phyloP scores from a whole-genome alignment of 163 green algal genomes.

The Picocystis sp. region DNA sequence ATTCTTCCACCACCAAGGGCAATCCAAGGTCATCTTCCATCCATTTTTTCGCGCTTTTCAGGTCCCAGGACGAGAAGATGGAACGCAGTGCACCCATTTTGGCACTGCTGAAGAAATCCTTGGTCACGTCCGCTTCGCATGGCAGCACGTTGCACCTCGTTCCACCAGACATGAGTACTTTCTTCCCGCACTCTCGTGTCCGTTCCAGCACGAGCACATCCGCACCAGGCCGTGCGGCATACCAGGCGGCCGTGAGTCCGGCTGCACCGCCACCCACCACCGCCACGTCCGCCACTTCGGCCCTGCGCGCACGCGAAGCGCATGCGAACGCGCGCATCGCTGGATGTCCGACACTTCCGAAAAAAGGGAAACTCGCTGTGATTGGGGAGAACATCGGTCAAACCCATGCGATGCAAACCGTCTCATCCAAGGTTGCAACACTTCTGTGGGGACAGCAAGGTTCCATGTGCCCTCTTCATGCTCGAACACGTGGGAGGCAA shows the following conservation, averaged over 20 bases:
- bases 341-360: too few relatives aligned
- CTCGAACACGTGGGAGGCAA: too few relatives aligned
- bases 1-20: conserved; percentile 42
- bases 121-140: conserved; percentile 23
- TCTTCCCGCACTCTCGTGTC: conserved; percentile 52
- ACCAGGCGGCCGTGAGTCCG: conserved; percentile 59
- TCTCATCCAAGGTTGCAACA: too few relatives aligned
- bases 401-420: too few relatives aligned
- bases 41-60: conserved; percentile 32
- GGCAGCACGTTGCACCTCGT: conserved; percentile 76
- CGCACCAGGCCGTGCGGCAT: conserved; percentile 36
- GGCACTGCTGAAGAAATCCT: conserved; percentile 6
- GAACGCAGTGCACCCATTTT: conserved; percentile 27
- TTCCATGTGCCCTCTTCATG: too few relatives aligned
- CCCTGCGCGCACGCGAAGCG: background rate
- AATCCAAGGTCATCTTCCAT: conserved; percentile 43
- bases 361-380: too few relatives aligned
- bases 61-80: conserved; percentile 48
- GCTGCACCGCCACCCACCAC: conserved; percentile 53
- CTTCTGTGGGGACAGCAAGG: too few relatives aligned
- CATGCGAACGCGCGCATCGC: too few relatives aligned
- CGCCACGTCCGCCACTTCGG: conserved; percentile 21
- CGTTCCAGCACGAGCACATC: conserved; percentile 52
- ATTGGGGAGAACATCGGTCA: too few relatives aligned
- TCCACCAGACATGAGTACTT: conserved; percentile 72